phyloP scores from a whole-genome alignment of 1,284 basidiomycete genomes.

The Kwoniella shivajii region DNA sequence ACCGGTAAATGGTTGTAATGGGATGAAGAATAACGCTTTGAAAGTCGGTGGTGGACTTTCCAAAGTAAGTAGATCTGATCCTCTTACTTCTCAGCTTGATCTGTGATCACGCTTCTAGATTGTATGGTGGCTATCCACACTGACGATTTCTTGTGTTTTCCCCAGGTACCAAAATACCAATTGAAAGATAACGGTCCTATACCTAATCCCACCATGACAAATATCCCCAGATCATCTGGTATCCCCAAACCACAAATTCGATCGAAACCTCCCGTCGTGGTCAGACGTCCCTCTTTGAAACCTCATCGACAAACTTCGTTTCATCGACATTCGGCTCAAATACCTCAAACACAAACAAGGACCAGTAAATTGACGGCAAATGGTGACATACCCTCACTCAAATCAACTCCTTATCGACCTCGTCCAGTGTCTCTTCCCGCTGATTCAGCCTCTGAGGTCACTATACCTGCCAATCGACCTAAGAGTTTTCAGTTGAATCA shows the following conservation, averaged over 20 bases:
- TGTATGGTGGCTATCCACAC: neutral
- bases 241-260: slow-evolving; percentile 1
- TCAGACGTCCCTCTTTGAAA: neutral
- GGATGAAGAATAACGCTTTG: neutral
- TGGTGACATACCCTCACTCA: neutral
- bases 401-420: neutral
- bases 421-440: neutral
- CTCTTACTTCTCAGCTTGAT: neutral
- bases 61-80: neutral
- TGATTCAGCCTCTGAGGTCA: neutral
- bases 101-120: neutral
- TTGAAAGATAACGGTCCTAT: slow-evolving; percentile 6
- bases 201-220: neutral
- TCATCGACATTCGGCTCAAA: neutral
- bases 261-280: neutral
- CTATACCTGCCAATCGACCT: neutral
- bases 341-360: neutral
- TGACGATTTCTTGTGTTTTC: neutral
- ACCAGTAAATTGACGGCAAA: neutral
- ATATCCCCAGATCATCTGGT: neutral
- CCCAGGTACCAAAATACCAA: slow-evolving; percentile 10
- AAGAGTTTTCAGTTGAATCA: neutral
- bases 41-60: neutral
- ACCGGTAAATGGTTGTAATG: neutral
- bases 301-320: neutral